phyloP scores from a whole-genome alignment of 140 eudicot genomes.

The Anethum foeniculum region DNA sequence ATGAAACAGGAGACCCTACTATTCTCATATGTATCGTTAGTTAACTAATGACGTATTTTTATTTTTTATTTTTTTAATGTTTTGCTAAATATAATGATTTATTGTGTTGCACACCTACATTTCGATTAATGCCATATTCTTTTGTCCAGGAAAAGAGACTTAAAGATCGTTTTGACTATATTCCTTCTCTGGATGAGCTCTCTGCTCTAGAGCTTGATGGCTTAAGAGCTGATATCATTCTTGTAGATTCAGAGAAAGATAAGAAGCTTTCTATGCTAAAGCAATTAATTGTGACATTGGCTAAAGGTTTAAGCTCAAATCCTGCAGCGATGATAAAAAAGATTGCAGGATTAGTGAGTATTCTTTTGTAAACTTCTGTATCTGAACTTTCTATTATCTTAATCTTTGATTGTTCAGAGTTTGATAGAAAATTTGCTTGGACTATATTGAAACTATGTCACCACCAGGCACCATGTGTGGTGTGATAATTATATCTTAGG shows the following conservation, averaged over 20 bases:
- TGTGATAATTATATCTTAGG: not conserved
- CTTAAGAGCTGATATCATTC: slow-evolving; percentile 74
- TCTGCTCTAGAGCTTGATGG: slow-evolving; percentile 67
- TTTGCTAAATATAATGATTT: not conserved
- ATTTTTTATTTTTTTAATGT: not conserved
- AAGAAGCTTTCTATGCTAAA: slow-evolving; percentile 89
- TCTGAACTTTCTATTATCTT: slow-evolving; percentile 1
- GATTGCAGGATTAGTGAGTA: slow-evolving; percentile 92
- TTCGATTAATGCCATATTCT: slow-evolving; percentile 13
- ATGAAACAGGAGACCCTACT: not conserved
- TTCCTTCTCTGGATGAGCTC: slow-evolving; percentile 88
- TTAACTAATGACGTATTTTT: not conserved
- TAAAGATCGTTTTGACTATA: slow-evolving; percentile 62
- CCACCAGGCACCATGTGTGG: not conserved
- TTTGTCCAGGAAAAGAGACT: slow-evolving; percentile 69
- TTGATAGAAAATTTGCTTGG: not conserved
- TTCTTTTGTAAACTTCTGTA: not conserved
- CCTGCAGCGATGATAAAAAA: slow-evolving; percentile 82
- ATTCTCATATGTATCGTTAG: not conserved
- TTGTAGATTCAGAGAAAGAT: slow-evolving; percentile 78
- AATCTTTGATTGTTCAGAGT: slow-evolving; percentile 3
- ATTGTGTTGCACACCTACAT: not conserved
- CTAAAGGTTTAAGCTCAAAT: slow-evolving; percentile 71
- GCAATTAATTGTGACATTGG: slow-evolving; percentile 66
- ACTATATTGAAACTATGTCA: not conserved